Conservation (phyloP, 208 protist genomes). For the Polymyxa betae region DNA sequence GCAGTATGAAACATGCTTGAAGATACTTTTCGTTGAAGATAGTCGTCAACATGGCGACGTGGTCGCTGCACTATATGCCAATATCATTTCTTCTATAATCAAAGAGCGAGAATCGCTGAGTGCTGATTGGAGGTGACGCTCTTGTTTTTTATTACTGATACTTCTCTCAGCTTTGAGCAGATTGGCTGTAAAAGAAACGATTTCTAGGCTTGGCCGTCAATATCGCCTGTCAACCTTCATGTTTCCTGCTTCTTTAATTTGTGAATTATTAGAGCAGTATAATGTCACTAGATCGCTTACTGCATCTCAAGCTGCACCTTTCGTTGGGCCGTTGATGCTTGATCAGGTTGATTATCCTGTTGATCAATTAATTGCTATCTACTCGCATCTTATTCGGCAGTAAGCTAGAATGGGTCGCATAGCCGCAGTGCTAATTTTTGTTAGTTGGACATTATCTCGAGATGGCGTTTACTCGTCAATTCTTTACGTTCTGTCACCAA, state of each 20-base stretch:
- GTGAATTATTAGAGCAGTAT: slow-evolving; percentile 32
- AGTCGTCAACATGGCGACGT: slow-evolving; percentile 27
- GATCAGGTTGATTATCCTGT: not conserved
- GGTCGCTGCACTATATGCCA: slow-evolving; percentile 23
- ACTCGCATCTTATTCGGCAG: not conserved
- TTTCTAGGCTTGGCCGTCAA: not conserved
- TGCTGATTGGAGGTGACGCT: not conserved
- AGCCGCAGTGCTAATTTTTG: not conserved
- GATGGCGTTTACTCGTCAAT: not conserved
- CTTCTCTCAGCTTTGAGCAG: not conserved
- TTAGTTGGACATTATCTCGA: not conserved
- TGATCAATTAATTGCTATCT: not conserved
- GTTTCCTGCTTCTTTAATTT: not conserved
- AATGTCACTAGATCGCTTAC: not conserved
- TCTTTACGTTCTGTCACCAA: not conserved
- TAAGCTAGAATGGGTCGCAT: not conserved
- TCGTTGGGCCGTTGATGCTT: not conserved
- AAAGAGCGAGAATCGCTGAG: not conserved
- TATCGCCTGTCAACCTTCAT: not conserved
- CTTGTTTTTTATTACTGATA: not conserved
- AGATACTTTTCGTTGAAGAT: slow-evolving; percentile 10
- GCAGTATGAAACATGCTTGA: slow-evolving; percentile 5
- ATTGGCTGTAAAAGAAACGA: not conserved
- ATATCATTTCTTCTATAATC: slow-evolving; percentile 21
- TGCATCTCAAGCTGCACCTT: not conserved